These are phyloP conservation scores for Rosa hybrid DNA, from an alignment of 331 rosid genomes.

Conservation along the genomic window DNA sequence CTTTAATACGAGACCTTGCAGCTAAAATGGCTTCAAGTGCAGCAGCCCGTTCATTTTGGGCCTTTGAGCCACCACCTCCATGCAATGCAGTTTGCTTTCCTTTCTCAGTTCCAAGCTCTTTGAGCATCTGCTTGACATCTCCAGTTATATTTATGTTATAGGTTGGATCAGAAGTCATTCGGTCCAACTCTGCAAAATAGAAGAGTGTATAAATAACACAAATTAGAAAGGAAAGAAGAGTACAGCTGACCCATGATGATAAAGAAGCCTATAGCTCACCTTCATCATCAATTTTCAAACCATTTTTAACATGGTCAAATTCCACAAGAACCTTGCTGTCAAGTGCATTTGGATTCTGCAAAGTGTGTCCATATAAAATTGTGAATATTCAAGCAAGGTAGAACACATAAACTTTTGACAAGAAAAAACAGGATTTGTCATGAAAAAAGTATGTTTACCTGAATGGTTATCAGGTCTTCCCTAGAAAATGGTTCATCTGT, in stretches of 20 bases:
- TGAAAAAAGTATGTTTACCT: slow-evolving; percentile 45
- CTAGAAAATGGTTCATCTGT: slow-evolving; percentile 83
- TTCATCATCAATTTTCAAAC: slow-evolving; percentile 79
- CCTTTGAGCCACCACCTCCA: slow-evolving; percentile 99
- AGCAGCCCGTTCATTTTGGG: slow-evolving; percentile 92
- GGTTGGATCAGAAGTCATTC: slow-evolving; percentile 69
- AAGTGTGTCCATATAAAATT: slow-evolving; percentile 26
- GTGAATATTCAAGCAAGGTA: slow-evolving; percentile 19
- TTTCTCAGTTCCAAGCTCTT: slow-evolving; percentile 92
- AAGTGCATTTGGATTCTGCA: slow-evolving; percentile 94
- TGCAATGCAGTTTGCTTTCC: slow-evolving; percentile 89
- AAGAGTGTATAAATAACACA: slow-evolving; percentile 20
- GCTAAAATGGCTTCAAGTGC: slow-evolving; percentile 89
- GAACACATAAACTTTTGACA: background rate
- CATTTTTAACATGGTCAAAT: slow-evolving; percentile 85
- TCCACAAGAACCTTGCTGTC: slow-evolving; percentile 81
- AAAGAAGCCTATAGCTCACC: slow-evolving; percentile 51
- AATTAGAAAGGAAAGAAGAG: slow-evolving; percentile 11
- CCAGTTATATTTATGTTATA: slow-evolving; percentile 84
- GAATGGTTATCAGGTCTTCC: slow-evolving; percentile 91
- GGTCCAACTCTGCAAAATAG: slow-evolving; percentile 60
- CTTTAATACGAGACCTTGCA: slow-evolving; percentile 76
- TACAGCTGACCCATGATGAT: slow-evolving; percentile 21
- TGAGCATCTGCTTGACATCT: slow-evolving; percentile 90
- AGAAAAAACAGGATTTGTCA: slow-evolving; percentile 24